Evolutionary conservation across 805 yeast genomes (phyloP).

Genomic region (Lipomyces lipofer): DNA sequence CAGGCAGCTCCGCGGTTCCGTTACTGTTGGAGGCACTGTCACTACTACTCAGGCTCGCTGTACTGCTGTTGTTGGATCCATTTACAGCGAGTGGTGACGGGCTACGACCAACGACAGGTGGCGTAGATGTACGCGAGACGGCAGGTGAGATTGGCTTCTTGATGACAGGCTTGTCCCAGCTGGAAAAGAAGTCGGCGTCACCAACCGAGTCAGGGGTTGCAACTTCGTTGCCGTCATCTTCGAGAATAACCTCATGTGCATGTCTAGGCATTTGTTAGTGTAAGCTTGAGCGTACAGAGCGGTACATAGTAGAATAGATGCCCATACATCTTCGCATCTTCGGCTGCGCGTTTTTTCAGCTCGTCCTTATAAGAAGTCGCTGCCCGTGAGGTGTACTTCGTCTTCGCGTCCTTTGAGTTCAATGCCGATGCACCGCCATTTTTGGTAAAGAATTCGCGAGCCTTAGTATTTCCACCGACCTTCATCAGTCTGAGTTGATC

Average conservation of each 20-base stretch:
- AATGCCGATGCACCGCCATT: slow-evolving; percentile 81
- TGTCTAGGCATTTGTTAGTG: slow-evolving; percentile 45
- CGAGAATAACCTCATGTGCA: slow-evolving; percentile 74
- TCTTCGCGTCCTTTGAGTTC: slow-evolving; percentile 61
- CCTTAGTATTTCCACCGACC: slow-evolving; percentile 87
- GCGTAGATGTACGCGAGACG: slow-evolving; percentile 43
- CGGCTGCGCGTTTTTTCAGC: slow-evolving; percentile 63
- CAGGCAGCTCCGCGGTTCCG: slow-evolving; percentile 29
- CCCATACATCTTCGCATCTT: slow-evolving; percentile 57
- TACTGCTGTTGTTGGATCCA: not conserved
- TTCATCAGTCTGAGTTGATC: slow-evolving; percentile 88
- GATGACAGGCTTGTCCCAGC: slow-evolving; percentile 79
- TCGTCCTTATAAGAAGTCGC: slow-evolving; percentile 83
- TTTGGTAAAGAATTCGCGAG: slow-evolving; percentile 77
- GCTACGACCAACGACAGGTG: slow-evolving; percentile 31
- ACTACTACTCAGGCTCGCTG: not conserved
- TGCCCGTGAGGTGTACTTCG: slow-evolving; percentile 75
- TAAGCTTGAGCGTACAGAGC: slow-evolving; percentile 32
- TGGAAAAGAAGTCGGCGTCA: slow-evolving; percentile 85
- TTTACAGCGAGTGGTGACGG: slow-evolving; percentile 34
- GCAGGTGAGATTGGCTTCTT: slow-evolving; percentile 44
- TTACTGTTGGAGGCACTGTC: slow-evolving; percentile 36
- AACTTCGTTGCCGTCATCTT: slow-evolving; percentile 32
- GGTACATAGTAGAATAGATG: too few species aligned
- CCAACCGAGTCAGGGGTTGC: slow-evolving; percentile 36